Evolutionary conservation across 2,329 filamentous ascomycete genomes (phyloP).

Genomic region (Fusarium sp.): DNA sequence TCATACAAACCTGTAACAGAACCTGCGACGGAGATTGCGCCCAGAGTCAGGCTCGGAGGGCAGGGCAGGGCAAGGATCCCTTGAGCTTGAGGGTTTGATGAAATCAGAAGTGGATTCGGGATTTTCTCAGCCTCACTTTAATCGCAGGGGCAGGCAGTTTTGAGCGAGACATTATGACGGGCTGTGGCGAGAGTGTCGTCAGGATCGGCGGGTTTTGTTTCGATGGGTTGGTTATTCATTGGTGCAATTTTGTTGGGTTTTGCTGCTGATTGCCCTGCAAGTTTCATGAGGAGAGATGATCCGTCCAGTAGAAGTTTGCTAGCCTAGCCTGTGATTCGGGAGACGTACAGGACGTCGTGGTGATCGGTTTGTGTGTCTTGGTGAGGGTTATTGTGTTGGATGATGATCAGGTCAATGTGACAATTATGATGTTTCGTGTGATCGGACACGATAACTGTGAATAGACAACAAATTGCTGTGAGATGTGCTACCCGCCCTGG

Average conservation of each 20-base stretch:
- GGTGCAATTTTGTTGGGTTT: slow-evolving; percentile 18
- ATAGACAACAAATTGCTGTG: background rate
- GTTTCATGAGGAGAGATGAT: slow-evolving; percentile 2
- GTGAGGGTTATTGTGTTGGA: background rate
- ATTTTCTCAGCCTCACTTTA: slow-evolving; percentile 28
- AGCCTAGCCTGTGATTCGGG: background rate
- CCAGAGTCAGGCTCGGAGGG: slow-evolving; percentile 1
- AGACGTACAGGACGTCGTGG: background rate
- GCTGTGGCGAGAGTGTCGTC: slow-evolving; percentile 25
- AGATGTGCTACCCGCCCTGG: background rate
- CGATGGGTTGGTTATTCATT: background rate
- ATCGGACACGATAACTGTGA: background rate
- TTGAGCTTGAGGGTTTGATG: background rate
- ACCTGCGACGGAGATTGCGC: slow-evolving; percentile 35
- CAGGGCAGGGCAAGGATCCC: slow-evolving; percentile 1
- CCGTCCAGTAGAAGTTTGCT: background rate
- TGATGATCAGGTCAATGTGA: slow-evolving; percentile 10
- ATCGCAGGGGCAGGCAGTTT: slow-evolving; percentile 11
- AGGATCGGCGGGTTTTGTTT: slow-evolving; percentile 15
- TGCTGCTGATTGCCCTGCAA: background rate
- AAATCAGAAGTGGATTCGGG: slow-evolving; percentile 11
- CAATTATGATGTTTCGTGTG: slow-evolving; percentile 4
- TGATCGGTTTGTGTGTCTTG: background rate
- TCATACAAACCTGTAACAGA: slow-evolving; percentile 37
- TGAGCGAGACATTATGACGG: slow-evolving; percentile 12